Conservation (phyloP, 2,329 filamentous ascomycete species). For the Simplicillium sp. region DNA sequence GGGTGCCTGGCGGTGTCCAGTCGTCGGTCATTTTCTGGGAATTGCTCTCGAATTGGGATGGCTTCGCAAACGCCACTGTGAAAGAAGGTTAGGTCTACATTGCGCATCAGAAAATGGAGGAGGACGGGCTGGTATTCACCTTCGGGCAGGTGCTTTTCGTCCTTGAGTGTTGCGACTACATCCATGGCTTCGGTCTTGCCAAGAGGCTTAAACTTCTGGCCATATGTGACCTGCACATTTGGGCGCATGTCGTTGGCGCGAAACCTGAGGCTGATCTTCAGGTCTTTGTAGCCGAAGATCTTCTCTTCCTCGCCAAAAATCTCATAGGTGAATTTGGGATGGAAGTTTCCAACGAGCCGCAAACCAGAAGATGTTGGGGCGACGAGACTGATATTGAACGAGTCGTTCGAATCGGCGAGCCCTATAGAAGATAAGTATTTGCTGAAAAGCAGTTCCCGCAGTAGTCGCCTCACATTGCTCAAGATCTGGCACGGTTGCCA, state of each 20-base stretch:
- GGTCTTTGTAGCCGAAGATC: constrained; percentile 81
- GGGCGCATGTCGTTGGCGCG: constrained; percentile 68
- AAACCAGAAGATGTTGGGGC: constrained; percentile 36
- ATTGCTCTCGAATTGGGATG: constrained; percentile 50
- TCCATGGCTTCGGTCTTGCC: constrained; percentile 63
- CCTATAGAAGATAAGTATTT: constrained; percentile 28
- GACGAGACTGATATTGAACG: constrained; percentile 51
- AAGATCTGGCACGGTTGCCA: constrained; percentile 19
- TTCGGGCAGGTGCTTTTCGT: constrained; percentile 58
- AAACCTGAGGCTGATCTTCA: constrained; percentile 65
- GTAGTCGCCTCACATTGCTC: constrained; percentile 21
- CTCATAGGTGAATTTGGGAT: constrained; percentile 80
- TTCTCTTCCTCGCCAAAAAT: constrained; percentile 90
- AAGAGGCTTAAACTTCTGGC: constrained; percentile 59
- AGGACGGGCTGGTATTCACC: constrained; percentile 31
- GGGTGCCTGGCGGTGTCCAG: constrained; percentile 67
- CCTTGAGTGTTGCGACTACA: constrained; percentile 52
- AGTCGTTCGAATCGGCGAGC: constrained; percentile 52
- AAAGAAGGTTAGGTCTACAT: constrained; percentile 2
- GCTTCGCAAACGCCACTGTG: constrained; percentile 57
- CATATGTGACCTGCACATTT: constrained; percentile 60
- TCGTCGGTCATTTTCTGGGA: constrained; percentile 33
- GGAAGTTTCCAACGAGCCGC: constrained; percentile 58
- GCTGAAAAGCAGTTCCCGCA: constrained; percentile 2
- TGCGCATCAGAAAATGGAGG: not conserved